Base-by-base conservation (phyloP, 306 rosid species). In the Cucurbita maxima region DNA sequence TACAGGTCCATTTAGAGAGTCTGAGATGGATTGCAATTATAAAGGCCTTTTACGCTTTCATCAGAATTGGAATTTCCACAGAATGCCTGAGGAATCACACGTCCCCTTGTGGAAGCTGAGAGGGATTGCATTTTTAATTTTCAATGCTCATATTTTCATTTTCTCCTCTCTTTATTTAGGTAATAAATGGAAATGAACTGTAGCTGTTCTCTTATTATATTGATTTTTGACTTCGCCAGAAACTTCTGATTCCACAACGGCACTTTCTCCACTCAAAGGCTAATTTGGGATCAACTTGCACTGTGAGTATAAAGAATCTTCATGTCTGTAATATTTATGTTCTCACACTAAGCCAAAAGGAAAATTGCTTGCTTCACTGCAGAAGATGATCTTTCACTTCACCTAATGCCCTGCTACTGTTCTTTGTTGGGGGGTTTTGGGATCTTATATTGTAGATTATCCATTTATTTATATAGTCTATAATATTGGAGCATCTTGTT, bases 31-130 rank as follows among this genome's bases (percentile, higher is more conserved):
- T 13, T 48, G 58, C 74, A 69, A 44, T 66, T 44, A 44, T 11
- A 66, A 43, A 43, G 51, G 70, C 30, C 50, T 6, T 40, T 51
- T 37, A 34, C 51, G 41, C 70, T 40, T 57, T 66, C 37, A 43
- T 19, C 10, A 20, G 72, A 66, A 19, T 66, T 40, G 53, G 71
- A 11, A 64, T 45, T 20, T 64, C 36, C 51, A 64, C 15, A 10
- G 16, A n/a, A 45, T 47, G 10, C n/a, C 73, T 45, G 12, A 30
- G 56, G 22, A 25, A 45, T 22, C 73, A 68, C 73, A 48, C 58
- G 30, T 68, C 5, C 55, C 12, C 43, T 69, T 48, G 58, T 69
- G 74, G 74, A 69, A 14, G 74, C 44, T 69, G 74, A 69, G 74
- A 69, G 40, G 74, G 74, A 69, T 25, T 4, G 74, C 74, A 69